A percentile compares a stretch with the other conserved stretches of the same genome.
These are phyloP conservation scores for Chalciporus piperatus DNA, from an alignment of 768 basidiomycete genomes.

Conservation along the genomic window DNA sequence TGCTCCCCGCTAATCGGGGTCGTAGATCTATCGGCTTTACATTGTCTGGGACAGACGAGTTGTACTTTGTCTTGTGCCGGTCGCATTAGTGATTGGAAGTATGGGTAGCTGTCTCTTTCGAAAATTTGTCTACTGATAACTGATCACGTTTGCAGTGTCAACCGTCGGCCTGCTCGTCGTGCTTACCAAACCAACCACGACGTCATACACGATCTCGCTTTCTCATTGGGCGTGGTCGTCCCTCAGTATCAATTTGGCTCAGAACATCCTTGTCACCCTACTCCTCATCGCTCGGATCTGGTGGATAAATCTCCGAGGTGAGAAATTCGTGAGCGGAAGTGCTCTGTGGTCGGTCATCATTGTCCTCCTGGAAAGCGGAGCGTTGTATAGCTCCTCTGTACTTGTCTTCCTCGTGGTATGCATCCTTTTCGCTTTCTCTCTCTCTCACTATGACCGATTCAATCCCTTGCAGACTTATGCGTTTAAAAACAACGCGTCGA, in stretches of 20 bases:
- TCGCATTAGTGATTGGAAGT: slow-evolving; percentile 1
- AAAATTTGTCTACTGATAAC: not conserved
- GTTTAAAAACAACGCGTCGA: slow-evolving; percentile 1
- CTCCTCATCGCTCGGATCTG: slow-evolving; percentile 5
- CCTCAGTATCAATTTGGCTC: slow-evolving; percentile 2
- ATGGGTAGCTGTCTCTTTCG: not conserved
- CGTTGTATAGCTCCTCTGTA: slow-evolving; percentile 5
- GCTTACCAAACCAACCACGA: not conserved
- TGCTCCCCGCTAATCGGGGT: not conserved
- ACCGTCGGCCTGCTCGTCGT: not conserved
- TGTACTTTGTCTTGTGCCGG: not conserved
- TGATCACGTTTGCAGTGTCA: not conserved
- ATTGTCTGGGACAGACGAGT: slow-evolving; percentile 3
- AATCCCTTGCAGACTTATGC: slow-evolving; percentile 4
- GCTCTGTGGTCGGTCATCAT: slow-evolving; percentile 1
- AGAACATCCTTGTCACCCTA: slow-evolving; percentile 6
- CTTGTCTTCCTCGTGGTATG: slow-evolving; percentile 5
- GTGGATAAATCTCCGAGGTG: not conserved
- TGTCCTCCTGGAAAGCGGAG: slow-evolving; percentile 7
- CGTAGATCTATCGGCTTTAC: slow-evolving; percentile 7
- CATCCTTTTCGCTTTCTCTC: not conserved
- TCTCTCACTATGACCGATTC: too few species aligned
- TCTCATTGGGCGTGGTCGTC: slow-evolving; percentile 1
- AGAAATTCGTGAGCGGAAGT: not conserved
- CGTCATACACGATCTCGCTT: not conserved